Evolutionary conservation across 2,329 filamentous ascomycete species (phyloP), one percentile per base, ranked within the genome.

Genomic region (Fusarium verticillioides): DNA sequence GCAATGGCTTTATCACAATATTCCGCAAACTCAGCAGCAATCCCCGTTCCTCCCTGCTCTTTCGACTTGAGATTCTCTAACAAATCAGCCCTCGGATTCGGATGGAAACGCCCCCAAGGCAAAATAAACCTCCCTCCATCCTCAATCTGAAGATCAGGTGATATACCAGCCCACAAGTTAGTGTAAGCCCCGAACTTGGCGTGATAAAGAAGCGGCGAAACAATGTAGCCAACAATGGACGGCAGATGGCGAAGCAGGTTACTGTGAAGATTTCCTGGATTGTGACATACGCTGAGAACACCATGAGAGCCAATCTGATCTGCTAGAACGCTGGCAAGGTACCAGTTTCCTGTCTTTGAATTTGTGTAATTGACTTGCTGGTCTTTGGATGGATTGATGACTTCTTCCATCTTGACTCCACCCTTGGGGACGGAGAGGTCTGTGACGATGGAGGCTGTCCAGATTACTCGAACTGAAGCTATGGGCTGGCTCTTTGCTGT

Each of bases 341-440:
- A 74, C 56, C 70, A 75, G 5, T 75, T 75, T 7, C 69, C 72
- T 4, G 69, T 61, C 42, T 75, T 75, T 26, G 72, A 73, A 28
- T 63, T 63, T 21, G 59, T 60, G 11, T 75, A 72, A 26, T 67
- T 67, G 15, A 53, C 26, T 37, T 72, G 60, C 5, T 56, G 49
- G 15, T 70, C 58, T 12, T 66, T 12, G 1, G 46, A 18, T 5
- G 57, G 42, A 4, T 37, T 42, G 4, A 59, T 32, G 3, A 75
- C 28, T 9, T 70, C 39, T 13, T 50, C 21, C 26, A 75, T 65
- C 19, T 43, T 36, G 8, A 75, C 26, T 9, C 72, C 73, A 16
- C 69, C 69, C 3, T 54, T 39, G 3, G 68, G 68, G 19, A 62
- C 36, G 0, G 42, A 42, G 5, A 72, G 63, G 6, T 75, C 73